Conservation (phyloP, 2,329 filamentous ascomycete species). For the Diaporthe sp. region DNA sequence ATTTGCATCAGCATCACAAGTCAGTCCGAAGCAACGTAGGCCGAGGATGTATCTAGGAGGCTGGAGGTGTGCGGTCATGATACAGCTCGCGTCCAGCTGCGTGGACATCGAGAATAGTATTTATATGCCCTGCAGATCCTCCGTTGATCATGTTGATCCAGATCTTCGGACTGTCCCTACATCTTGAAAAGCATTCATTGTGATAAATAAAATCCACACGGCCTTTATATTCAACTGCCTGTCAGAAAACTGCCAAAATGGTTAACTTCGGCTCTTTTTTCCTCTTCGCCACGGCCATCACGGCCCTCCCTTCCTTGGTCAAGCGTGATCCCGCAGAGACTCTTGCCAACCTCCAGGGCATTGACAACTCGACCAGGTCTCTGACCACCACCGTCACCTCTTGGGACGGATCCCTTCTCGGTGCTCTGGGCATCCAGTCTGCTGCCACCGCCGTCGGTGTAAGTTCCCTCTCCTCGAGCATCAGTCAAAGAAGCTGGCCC, state of each 20-base stretch:
- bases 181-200: background rate
- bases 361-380: constrained; percentile 30
- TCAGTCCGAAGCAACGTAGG: constrained; percentile 24
- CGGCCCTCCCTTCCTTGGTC: constrained; percentile 30
- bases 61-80: background rate
- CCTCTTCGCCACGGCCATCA: constrained; percentile 31
- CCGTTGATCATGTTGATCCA: background rate
- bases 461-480: background rate
- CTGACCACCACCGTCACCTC: constrained; percentile 32
- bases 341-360: constrained; percentile 34
- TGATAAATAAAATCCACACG: background rate
- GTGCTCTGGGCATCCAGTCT: constrained; percentile 26
- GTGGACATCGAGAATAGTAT: constrained; percentile 1
- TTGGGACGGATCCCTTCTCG: constrained; percentile 33
- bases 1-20: constrained; percentile 24
- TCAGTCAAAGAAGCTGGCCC: no score
- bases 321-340: constrained; percentile 30
- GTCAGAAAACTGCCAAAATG: constrained; percentile 28
- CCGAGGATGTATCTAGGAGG: constrained; percentile 19
- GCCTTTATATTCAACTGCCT: background rate
- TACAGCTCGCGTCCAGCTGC: background rate
- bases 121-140: background rate
- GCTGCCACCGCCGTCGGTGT: constrained; percentile 27
- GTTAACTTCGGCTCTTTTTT: constrained; percentile 32
- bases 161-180: background rate